Conservation (phyloP, 305 asterid genomes). For the Fraxinus dipetala region DNA sequence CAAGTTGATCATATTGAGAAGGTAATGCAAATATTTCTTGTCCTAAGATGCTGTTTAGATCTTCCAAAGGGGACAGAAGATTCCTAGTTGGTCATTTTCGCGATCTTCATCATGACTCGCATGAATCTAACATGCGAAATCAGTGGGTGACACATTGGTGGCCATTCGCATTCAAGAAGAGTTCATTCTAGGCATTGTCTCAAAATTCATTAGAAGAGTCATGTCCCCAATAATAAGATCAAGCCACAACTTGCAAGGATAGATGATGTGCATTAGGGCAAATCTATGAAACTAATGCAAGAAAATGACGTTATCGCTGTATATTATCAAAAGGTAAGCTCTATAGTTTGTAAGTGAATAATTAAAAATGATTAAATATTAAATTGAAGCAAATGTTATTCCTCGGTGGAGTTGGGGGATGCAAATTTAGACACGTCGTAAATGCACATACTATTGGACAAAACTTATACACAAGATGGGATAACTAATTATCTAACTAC, state of each 20-base stretch:
- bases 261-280: slow-evolving; percentile 1
- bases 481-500: background rate
- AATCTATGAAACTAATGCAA: slow-evolving; percentile 14
- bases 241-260: slow-evolving; percentile 4
- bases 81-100: slow-evolving; percentile 49
- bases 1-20: slow-evolving; percentile 35
- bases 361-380: background rate
- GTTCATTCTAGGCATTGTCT: slow-evolving; percentile 22
- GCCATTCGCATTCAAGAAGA: slow-evolving; percentile 35
- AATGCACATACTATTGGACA: background rate
- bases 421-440: background rate
- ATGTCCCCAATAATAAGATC: slow-evolving; percentile 1
- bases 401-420: background rate
- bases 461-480: background rate
- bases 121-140: slow-evolving; percentile 21
- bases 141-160: slow-evolving; percentile 41
- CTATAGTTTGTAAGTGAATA: background rate
- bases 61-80: slow-evolving; percentile 41
- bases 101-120: slow-evolving; percentile 25
- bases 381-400: background rate
- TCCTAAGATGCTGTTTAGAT: slow-evolving; percentile 33
- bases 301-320: background rate
- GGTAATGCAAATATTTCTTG: slow-evolving; percentile 29
- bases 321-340: background rate
- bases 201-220: slow-evolving; percentile 19